Evolutionary conservation across 306 rosid species (phyloP), one percentile per base, ranked within the genome.

Genomic region (Abrus precatorius): DNA sequence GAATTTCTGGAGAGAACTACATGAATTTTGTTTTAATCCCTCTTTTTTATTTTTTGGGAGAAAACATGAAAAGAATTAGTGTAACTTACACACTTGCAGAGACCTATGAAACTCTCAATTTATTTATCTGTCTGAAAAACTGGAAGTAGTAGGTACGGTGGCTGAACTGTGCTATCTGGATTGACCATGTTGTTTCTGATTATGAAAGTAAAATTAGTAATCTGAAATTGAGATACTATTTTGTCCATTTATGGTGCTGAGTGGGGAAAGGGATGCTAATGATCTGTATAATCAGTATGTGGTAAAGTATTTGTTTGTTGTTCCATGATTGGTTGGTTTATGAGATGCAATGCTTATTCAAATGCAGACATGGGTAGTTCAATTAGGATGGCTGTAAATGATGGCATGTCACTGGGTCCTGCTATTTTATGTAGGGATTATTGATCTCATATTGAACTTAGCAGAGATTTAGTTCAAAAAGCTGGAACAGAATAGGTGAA

Each of bases 401-500:
- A 77, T 75, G 28, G 43, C 8, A 9, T 61, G 36, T 14, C 6
- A 43, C 52, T 56, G 66, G 29, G 27, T 43, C 27, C 38, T 38
- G 52, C 69, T 82, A n/a, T 48, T 33, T 74, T 10, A 20, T 48
- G n/a, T 68, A 14, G 11, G 40, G 20, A 40, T 69, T 59, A 49
- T 53, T 59, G 40, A 55, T 74, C 79, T 59, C 56, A 2, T 4
- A 60, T 45, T n/a, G 59, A 59, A 32, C 34, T 28, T 65, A 7
- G 49, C 29, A n/a, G 59, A 55, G 53, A 32, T 30, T 63, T 14
- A 57, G 47, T 57, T 74, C 68, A 11, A 33, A 66, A 75, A 36
- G 80, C 65, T 67, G 57, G 72, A 27, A 55, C 68, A 55, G 36
- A 57, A 47, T 66, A 47, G 54, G 11, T 68, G 59, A 57, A 68